phyloP scores from a whole-genome alignment of 352 stramenopile species.

The Phytopythium helicoides region DNA sequence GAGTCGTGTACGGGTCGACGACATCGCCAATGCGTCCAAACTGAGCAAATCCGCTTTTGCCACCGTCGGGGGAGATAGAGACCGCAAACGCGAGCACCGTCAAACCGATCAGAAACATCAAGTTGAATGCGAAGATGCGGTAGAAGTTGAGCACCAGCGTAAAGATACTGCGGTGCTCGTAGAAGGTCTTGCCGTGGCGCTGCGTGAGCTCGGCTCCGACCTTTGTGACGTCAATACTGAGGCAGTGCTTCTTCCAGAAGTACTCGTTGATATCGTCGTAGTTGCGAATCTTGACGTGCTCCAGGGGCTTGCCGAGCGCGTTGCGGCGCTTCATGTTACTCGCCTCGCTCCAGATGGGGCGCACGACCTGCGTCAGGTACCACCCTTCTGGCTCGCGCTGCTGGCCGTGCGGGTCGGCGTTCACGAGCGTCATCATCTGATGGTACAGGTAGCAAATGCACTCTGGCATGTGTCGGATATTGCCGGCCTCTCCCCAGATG shows the following conservation, averaged over 20 bases:
- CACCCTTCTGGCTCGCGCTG: conserved; percentile 45
- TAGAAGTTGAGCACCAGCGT: conserved; percentile 79
- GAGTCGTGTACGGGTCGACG: conserved; percentile 44
- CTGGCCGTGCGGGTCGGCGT: conserved; percentile 40
- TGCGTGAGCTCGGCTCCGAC: conserved; percentile 48
- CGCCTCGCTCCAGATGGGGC: conserved; percentile 64
- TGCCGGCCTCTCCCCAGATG: conserved; percentile 96
- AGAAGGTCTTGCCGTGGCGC: conserved; percentile 78
- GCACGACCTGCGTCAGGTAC: conserved; percentile 60
- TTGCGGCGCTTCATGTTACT: conserved; percentile 77
- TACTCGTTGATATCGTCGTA: conserved; percentile 86
- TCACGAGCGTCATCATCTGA: conserved; percentile 56
- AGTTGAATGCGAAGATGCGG: conserved; percentile 82
- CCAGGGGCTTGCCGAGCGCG: conserved; percentile 47
- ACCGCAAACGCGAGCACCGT: conserved; percentile 53
- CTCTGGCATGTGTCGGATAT: conserved; percentile 96
- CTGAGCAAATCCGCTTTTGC: conserved; percentile 49
- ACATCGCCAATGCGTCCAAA: conserved; percentile 56
- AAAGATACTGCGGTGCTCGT: conserved; percentile 70
- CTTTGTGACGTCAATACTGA: conserved; percentile 42
- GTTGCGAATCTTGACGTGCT: conserved; percentile 78
- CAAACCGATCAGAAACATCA: conserved; percentile 65
- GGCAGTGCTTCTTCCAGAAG: conserved; percentile 70
- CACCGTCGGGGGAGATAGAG: conserved; percentile 55
- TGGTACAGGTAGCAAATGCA: conserved; percentile 98